Evolutionary conservation across 345 rosid genomes (phyloP).

Genomic region (Salix purpurea): DNA sequence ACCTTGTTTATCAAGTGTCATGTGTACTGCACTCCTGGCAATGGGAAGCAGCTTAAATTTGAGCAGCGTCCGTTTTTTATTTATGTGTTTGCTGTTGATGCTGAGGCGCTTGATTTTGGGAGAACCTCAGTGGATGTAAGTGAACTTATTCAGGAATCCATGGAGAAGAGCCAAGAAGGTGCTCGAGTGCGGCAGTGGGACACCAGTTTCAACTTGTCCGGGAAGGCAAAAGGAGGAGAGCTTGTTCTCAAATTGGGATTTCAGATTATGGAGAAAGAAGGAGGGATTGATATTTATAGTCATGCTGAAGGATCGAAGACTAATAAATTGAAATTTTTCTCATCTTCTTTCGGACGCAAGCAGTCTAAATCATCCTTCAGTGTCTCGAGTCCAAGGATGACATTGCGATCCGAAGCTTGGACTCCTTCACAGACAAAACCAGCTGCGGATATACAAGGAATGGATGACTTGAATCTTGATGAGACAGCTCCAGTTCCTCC

Average conservation of each 20-base stretch:
- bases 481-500: constrained; percentile 52
- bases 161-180: constrained; percentile 71
- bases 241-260: constrained; percentile 70
- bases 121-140: constrained; percentile 62
- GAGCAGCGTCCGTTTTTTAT: constrained; percentile 79
- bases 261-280: constrained; percentile 94
- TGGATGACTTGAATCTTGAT: constrained; percentile 84
- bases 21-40: constrained; percentile 60
- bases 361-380: constrained; percentile 86
- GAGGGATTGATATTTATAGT: constrained; percentile 77
- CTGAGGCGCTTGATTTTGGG: constrained; percentile 81
- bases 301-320: constrained; percentile 52
- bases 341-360: constrained; percentile 59
- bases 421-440: constrained; percentile 42
- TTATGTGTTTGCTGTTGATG: constrained; percentile 70
- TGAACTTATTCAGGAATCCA: constrained; percentile 64
- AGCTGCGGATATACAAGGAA: constrained; percentile 55
- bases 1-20: constrained; percentile 72
- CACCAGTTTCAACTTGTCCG: constrained; percentile 56
- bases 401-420: constrained; percentile 61
- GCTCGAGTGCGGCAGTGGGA: constrained; percentile 91
- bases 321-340: constrained; percentile 31
- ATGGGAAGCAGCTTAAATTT: constrained; percentile 55
- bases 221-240: constrained; percentile 95
- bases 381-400: constrained; percentile 75